These are phyloP conservation scores for Fraxinus sp. DNA, from an alignment of 305 asterid genomes.

Conservation along the genomic window DNA sequence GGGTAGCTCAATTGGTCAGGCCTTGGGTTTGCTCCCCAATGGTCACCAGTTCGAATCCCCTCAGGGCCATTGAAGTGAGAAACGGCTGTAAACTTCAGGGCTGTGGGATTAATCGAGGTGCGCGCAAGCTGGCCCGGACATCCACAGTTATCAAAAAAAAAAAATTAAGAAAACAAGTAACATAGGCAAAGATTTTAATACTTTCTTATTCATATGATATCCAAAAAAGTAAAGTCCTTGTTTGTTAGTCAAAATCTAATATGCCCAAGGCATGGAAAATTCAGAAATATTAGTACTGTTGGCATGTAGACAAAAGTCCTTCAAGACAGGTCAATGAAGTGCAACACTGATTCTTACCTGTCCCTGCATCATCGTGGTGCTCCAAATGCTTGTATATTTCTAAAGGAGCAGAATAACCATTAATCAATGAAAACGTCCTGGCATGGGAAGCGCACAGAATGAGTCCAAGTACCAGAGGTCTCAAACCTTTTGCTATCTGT, in stretches of 20 bases:
- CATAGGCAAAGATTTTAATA: background rate
- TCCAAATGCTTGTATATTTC: conserved; percentile 96
- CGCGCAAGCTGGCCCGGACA: too few species aligned
- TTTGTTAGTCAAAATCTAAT: background rate
- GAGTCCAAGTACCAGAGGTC: conserved; percentile 82
- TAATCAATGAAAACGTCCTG: conserved; percentile 82
- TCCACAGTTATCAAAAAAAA: background rate
- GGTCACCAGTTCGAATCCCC: too few species aligned
- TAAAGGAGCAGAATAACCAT: conserved; percentile 92
- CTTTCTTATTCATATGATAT: background rate
- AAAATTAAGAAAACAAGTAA: background rate
- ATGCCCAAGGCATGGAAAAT: background rate
- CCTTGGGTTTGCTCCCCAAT: too few species aligned
- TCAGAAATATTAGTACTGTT: background rate
- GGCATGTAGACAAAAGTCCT: background rate
- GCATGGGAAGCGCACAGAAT: conserved; percentile 90
- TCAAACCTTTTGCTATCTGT: conserved; percentile 70
- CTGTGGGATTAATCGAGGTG: too few species aligned
- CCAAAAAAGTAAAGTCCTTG: background rate
- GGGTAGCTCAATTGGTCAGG: too few species aligned
- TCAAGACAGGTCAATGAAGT: background rate
- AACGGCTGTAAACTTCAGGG: too few species aligned
- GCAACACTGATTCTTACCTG: conserved; percentile 42
- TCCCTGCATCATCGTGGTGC: conserved; percentile 80
- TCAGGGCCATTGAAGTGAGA: too few species aligned